Evolutionary conservation across 1,139 yeast genomes (phyloP), one percentile per base, ranked within the genome.

Genomic region (Debaryomycetaceae sp.): DNA sequence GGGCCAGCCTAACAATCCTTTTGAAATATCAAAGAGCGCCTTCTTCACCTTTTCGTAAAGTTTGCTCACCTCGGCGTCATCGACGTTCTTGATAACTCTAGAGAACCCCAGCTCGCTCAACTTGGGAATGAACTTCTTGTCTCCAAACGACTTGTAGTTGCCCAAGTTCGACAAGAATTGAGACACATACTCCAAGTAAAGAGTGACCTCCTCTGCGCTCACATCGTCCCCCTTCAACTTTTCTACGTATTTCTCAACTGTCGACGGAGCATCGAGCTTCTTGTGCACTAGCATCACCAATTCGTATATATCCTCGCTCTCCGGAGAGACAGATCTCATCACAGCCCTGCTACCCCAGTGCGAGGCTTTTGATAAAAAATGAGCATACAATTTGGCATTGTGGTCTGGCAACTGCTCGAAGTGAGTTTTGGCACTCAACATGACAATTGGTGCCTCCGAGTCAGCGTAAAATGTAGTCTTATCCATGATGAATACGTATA

Each of bases 91-190:
- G 31, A 81, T 68, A 41, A 83, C 62, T 20, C 66, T 53, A 47
- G 69, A 76, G 53, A 88, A 83, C 4, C 74, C 72, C 1, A 65
- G 76, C 36, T 54, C 57, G 0, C 72, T 43, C 37, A 87, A 57
- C 40, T 80, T 69, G 35, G 97, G 97, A 52, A 89, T 74, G 59
- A 88, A 88, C 65, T 89, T 89, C 52, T 80, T 80, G 65, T 89
- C 96, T 50, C 97, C 97, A 65, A 89, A 89, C 0, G 95, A 84
- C 67, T 87, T 88, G 73, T 81, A 89, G 63, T 89, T 89, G 50
- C 97, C 97, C 59, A 85, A 73, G 63, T 89, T 89, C 42, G 84
- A 74, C 56, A 89, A 70, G 58, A 89, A 84, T 65, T 87, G 96
- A 29, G 91, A 79, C 6, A 89, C 82, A 56, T 87, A 89, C 59